Evolutionary conservation across 352 stramenopile genomes (phyloP).

Genomic region (Phytophthora multivora): DNA sequence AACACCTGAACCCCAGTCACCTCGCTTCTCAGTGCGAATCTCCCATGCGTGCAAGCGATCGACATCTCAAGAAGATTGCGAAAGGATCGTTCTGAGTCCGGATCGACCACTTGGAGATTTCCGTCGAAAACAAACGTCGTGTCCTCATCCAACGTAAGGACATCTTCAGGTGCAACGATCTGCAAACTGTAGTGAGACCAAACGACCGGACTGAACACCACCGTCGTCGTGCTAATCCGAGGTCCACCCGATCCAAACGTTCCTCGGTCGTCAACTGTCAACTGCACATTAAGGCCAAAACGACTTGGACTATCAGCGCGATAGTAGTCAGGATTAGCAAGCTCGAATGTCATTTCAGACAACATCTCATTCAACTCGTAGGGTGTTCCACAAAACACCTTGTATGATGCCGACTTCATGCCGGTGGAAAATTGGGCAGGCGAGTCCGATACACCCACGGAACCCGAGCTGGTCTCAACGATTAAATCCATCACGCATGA

Average conservation of each 20-base stretch:
- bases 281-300: constrained; percentile 45
- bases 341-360: constrained; percentile 50
- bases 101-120: constrained; percentile 35
- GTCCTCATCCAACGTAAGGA: constrained; percentile 52
- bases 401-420: constrained; percentile 25
- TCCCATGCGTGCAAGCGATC: constrained; percentile 29
- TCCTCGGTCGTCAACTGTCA: constrained; percentile 65
- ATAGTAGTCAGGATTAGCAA: constrained; percentile 35
- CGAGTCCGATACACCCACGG: constrained; percentile 39
- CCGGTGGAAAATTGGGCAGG: constrained; percentile 20
- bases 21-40: constrained; percentile 24
- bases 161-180: constrained; percentile 27
- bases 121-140: constrained; percentile 35
- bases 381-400: constrained; percentile 41
- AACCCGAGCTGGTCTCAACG: constrained; percentile 47
- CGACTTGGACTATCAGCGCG: constrained; percentile 19
- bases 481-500: constrained; percentile 61
- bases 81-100: constrained; percentile 27
- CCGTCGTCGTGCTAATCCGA: constrained; percentile 38
- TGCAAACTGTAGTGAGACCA: constrained; percentile 33
- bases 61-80: constrained; percentile 41
- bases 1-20: constrained; percentile 37
- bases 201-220: constrained; percentile 38
- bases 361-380: constrained; percentile 49
- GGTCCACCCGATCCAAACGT: constrained; percentile 54